Base-by-base conservation (phyloP, 305 asterid species). In the Solanum hybrid region DNA sequence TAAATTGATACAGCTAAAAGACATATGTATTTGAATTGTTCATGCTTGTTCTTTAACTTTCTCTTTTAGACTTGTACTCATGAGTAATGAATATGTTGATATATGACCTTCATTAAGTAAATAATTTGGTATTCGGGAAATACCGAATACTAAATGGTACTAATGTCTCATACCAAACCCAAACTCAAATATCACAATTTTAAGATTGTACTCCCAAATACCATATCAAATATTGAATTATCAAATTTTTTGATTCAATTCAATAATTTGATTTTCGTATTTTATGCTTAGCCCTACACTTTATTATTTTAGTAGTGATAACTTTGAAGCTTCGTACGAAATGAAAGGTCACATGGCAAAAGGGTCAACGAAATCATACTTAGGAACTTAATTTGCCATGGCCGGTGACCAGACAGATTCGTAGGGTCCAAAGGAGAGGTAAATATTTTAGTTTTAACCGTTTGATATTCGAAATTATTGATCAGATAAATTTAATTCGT, bases 301-400 rank as follows among this genome's bases (percentile, higher is more conserved):
- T 26, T 4, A 3, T 41, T 45, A 4, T 22, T 45, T 83, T 27
- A 83, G 27, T 11, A 24, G 39, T 41, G 79, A 24, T 89, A 41
- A 9, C n/a, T 41, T 89, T 90, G 91, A 90, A 90, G 10, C 87
- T 90, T 90, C 89, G 82, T 90, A 90, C 87, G 77, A 87, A 76
- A 90, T 88, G 83, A 86, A 90, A 87, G 61, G 82, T 90, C 91
- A 90, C 89, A 90, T 90, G 91, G 87, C 87, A 38, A 39, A 88
- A 75, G 85, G 33, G 89, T 88, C 89, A 88, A 88, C 68, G 29
- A 77, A 75, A 88, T 17, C 68, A 88, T 72, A 88, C 38, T 61
- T 51, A 8, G 61, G 37, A 73, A 75, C 68, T 26, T 88, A 88
- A 12, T 88, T 75, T 88, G 89, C 72, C 85, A 75, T 88, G 45